A percentile compares a stretch with the other conserved stretches of the same genome.
These are phyloP conservation scores for Chaetomium cochliodes DNA, from an alignment of 495 filamentous ascomycete genomes.

Conservation along the genomic window DNA sequence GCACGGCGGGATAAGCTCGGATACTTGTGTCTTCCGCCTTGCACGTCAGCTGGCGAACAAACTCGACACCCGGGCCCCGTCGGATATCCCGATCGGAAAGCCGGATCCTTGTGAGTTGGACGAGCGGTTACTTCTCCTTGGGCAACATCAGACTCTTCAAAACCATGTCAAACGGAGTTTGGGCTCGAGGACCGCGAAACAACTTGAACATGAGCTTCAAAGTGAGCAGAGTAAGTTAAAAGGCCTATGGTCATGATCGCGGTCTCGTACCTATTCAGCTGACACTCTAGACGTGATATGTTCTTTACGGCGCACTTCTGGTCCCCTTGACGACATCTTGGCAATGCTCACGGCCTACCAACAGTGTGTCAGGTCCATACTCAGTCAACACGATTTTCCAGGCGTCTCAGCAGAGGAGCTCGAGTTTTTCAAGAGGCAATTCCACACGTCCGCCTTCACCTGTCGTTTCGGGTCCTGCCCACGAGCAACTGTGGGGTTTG, in stretches of 20 bases:
- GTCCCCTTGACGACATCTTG: slow-evolving; percentile 1
- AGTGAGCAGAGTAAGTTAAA: neutral
- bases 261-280: too few relatives aligned
- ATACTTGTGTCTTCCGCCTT: neutral
- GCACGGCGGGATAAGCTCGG: slow-evolving; percentile 4
- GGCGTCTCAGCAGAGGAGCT: slow-evolving; percentile 2
- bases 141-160: neutral
- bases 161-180: neutral
- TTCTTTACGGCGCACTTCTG: too few relatives aligned
- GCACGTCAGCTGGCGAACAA: neutral
- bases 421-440: neutral
- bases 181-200: neutral
- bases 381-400: slow-evolving; percentile 5
- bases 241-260: neutral
- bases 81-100: neutral
- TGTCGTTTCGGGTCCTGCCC: slow-evolving; percentile 2
- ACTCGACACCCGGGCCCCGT: neutral
- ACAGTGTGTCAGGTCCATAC: slow-evolving; percentile 1
- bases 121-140: neutral
- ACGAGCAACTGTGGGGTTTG: slow-evolving; percentile 3
- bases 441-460: slow-evolving; percentile 1
- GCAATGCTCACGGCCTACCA: slow-evolving; percentile 5
- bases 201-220: neutral
- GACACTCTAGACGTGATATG: too few relatives aligned
- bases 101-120: neutral